Evolutionary conservation across 2,329 filamentous ascomycete species (phyloP).

Genomic region (Emmonsiellopsis sp.): DNA sequence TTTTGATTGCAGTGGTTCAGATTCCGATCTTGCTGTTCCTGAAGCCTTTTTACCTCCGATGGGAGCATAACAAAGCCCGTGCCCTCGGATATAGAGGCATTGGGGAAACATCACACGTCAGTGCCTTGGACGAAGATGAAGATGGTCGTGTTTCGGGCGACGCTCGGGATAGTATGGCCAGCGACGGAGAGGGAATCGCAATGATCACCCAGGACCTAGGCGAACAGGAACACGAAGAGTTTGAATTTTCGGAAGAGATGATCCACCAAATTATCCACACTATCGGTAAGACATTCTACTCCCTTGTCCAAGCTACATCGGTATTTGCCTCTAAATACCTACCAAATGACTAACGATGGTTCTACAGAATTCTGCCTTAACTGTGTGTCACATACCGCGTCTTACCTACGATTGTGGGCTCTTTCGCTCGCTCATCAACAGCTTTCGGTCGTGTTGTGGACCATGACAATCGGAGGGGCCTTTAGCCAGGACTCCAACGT

Average conservation of each 20-base stretch:
- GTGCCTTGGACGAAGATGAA: conserved; percentile 77
- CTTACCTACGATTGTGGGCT: conserved; percentile 97
- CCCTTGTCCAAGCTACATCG: neutral
- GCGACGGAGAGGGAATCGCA: conserved; percentile 72
- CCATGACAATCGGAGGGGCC: conserved; percentile 80
- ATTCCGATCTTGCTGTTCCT: conserved; percentile 87
- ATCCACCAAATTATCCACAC: conserved; percentile 99
- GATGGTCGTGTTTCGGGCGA: conserved; percentile 49
- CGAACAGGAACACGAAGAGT: conserved; percentile 83
- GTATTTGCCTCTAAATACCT: neutral
- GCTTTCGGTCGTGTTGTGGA: conserved; percentile 90
- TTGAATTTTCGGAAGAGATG: conserved; percentile 95
- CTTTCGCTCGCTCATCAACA: conserved; percentile 96
- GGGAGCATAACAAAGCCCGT: conserved; percentile 83
- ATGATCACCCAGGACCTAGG: conserved; percentile 81
- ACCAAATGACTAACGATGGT: conserved; percentile 16
- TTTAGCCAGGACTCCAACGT: conserved; percentile 56
- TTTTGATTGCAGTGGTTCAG: conserved; percentile 74
- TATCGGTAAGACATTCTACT: conserved; percentile 60
- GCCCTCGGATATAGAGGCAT: conserved; percentile 87
- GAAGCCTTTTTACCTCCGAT: conserved; percentile 91
- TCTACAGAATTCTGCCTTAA: conserved; percentile 88
- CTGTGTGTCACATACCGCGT: conserved; percentile 97
- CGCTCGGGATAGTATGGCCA: conserved; percentile 55
- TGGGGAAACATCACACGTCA: conserved; percentile 78